Evolutionary conservation across 768 basidiomycete genomes (phyloP).

Genomic region (Coprinellus micaceus): DNA sequence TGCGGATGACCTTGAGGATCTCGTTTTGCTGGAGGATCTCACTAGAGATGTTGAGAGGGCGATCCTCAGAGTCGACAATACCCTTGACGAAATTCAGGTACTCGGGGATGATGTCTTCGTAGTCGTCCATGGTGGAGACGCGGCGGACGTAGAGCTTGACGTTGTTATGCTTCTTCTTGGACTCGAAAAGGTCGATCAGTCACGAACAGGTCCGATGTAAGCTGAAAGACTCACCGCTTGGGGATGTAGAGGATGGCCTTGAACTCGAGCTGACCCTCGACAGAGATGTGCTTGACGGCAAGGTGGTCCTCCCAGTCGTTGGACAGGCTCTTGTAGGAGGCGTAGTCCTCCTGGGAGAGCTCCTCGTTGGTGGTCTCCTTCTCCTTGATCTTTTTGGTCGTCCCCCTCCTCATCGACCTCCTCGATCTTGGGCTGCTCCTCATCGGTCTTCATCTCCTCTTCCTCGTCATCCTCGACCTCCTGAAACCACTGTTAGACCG

Average conservation of each 20-base stretch:
- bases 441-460: conserved; percentile 67
- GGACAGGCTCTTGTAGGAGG: conserved; percentile 94
- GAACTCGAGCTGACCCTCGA: conserved; percentile 99
- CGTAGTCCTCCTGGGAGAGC: conserved; percentile 91
- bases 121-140: conserved; percentile 99
- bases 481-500: conserved; percentile 34
- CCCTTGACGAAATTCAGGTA: conserved; percentile 99
- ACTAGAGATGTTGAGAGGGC: conserved; percentile 99
- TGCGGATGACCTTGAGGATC: conserved; percentile 99
- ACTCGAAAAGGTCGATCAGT: conserved; percentile 75
- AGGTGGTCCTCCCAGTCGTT: conserved; percentile 99
- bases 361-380: conserved; percentile 87
- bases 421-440: conserved; percentile 74
- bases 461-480: conserved; percentile 86
- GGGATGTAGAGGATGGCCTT: conserved; percentile 98
- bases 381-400: conserved; percentile 94
- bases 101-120: conserved; percentile 98
- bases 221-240: conserved; percentile 64
- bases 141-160: conserved; percentile 99
- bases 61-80: conserved; percentile 99
- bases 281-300: conserved; percentile 99
- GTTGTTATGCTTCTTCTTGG: conserved; percentile 99
- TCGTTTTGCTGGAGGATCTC: conserved; percentile 99
- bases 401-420: conserved; percentile 83
- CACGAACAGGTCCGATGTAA: neutral